Conservation (phyloP, 495 filamentous ascomycete genomes). For the Neurospora discreta region DNA sequence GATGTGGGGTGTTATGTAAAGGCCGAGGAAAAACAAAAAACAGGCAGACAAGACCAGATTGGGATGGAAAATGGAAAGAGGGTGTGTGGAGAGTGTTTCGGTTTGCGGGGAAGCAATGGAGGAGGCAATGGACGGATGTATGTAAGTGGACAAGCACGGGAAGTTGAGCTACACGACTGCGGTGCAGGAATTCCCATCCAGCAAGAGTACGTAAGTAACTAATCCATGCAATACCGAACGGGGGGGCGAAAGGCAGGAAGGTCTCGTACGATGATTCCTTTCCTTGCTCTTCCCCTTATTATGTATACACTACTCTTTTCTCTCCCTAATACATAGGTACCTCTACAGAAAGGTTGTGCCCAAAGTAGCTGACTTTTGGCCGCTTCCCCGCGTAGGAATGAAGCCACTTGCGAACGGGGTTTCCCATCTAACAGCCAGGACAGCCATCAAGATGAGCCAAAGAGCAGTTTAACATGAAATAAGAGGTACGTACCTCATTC, state of each 20-base stretch:
- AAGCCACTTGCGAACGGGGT: background rate
- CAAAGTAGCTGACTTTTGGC: background rate
- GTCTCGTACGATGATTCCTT: background rate
- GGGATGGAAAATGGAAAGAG: background rate
- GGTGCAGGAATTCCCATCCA: background rate
- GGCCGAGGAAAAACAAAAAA: background rate
- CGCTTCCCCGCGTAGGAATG: background rate
- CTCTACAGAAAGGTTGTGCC: too few species aligned
- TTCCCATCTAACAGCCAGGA: background rate
- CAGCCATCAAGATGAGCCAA: background rate
- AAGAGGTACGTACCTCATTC: background rate
- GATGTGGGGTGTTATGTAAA: background rate
- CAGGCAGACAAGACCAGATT: background rate
- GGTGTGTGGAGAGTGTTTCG: background rate
- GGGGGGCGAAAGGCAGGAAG: background rate
- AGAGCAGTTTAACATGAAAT: background rate
- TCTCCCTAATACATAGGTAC: too few species aligned
- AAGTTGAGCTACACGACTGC: background rate
- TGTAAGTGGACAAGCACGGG: background rate
- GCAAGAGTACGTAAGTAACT: background rate
- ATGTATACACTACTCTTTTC: background rate
- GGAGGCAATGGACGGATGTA: background rate
- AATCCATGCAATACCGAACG: background rate
- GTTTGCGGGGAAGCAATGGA: background rate
- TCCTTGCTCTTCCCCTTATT: background rate